Base-by-base conservation (phyloP, 225 moss, liverwort and hornwort species). In the Climacium dendroides region DNA sequence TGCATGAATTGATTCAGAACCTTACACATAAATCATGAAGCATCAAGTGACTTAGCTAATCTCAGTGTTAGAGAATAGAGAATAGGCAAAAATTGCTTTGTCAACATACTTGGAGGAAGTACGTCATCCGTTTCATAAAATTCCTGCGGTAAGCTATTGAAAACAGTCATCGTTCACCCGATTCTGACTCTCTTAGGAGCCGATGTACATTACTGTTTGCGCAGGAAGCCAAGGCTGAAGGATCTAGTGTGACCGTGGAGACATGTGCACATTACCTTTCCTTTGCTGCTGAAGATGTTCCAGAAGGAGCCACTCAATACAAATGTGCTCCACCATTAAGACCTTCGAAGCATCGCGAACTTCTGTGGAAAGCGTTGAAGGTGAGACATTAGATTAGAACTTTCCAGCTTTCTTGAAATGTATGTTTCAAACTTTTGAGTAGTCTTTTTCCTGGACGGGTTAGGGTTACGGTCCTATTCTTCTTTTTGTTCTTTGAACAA, bases 261-360 rank as follows among this genome's bases (percentile, higher is more conserved):
- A 99, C 99, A 13, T 99, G 97, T 87, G 95, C 97, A 34, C 99
- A 99, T 82, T 99, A 96, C 89, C 95, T 99, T 81, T 86, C 96
- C 25, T 96, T 99, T 32, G 69, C 94, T 72, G 94, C 99, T 14
- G 99, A 97, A 92, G 97, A 99, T 83, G 82, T 99, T 59, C 89
- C 93, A 50, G 96, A 97, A 64, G 99, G 99, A 79, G 95, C 96
- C 66, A 99, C 99, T 20, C 12, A 90, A 62, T 99, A 93, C 76
- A 99, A 99, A 89, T 99, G 99, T 92, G 86, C 92, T 74, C 99
- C 97, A 71, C 99, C 99, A 11, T 29, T 99, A 74, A 92, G 97
- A 82, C 89, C 81, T 69, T 93, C 94, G 20, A 89, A 79, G 61
- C 94, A 99, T 83, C 94, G 95, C 41, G 94, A 93, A 2, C 96